Evolutionary conservation across 1,284 basidiomycete genomes (phyloP), one percentile per base, ranked within the genome.

Genomic region (Fomitopsis pinicola): DNA sequence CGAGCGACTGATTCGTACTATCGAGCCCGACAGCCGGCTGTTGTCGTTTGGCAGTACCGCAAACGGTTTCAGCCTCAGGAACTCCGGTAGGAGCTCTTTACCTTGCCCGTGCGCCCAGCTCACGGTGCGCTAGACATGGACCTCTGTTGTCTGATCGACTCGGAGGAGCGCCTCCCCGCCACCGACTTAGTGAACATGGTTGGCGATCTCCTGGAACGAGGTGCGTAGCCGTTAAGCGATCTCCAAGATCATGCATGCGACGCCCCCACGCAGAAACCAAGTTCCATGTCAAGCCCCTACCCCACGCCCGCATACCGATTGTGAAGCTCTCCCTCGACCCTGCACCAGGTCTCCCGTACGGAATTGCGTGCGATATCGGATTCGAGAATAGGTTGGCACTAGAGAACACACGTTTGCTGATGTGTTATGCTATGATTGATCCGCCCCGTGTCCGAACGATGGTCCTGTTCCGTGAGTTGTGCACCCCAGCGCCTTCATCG

Each of bases 341-440:
- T 17, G 96, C 94, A 0, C 88, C 89, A 15, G 94, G 94, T 2
- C 80, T 97, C 8, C 95, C 94, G 2, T 87, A 89, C 55, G 94
- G 93, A 70, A 92, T 99, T 68, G 91, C 95, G 19, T 98, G 97
- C 75, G 97, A 99, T 76, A 99, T 99, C 68, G 97, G 97, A 33
- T 98, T 99, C 68, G 97, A 98, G 80, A 98, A 98, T 77, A 85
- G 95, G 68, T 81, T 99, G 53, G 97, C 97, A 19, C 82, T 99
- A 62, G 97, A 99, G 78, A 99, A 99, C 75, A 99, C 97, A 52
- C 86, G 97, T 55, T 78, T 99, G 64, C 82, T 99, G 62, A 91
- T 97, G 82, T 98, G 94, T 71, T 99, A 99, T 76, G 96, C 97
- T 67, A 95, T 95, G 82, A 89, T 98, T 68, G 97, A 99, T 76